Evolutionary conservation across 2,329 filamentous ascomycete genomes (phyloP), one percentile per base, ranked within the genome.

Genomic region (Talaromyces atroroseus): DNA sequence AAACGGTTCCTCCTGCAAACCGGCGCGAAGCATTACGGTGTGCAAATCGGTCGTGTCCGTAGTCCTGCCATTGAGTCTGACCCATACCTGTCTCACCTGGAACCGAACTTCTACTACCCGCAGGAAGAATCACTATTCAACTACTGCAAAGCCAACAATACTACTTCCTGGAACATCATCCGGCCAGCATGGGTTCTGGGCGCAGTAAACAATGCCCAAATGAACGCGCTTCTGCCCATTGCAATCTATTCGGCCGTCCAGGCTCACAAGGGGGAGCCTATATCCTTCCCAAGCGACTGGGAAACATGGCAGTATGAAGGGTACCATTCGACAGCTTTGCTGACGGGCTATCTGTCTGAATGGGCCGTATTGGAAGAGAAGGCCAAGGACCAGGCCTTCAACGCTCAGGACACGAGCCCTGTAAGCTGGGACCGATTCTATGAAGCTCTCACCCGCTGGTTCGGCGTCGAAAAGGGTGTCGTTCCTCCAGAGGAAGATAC

Each of bases 1-100:
- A 74, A 72, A 38, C 72, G 78, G 5, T 73, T 82, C 60, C 66
- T 82, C 61, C 73, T 82, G 4, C 79, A 82, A 46, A 65, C 64
- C 10, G 64, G 64, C 11, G 61, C 63, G 14, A 66, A 66, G 52
- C 42, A 64, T 40, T 66, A 65, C 56, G 64, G 64, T 10, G 48
- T 59, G 23, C 65, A 67, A 49, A 56, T 64, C 20, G 65, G 64
- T 5, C 63, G 64, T 3, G 29, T 63, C 1, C 59, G 57, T 26
- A 61, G 59, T 20, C 67, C 68, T 0, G 61, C 62, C 24, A 59
- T 60, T 38, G 65, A 68, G 56, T 62, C 60, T 12, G 65, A 67
- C 44, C 65, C 65, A 7, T 54, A 59, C 1, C 53, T 62, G 8
- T 42, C 49, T 11, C 52, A 56, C 29, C 54, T 68, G 1, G 65